Evolutionary conservation across 768 basidiomycete species (phyloP).

Genomic region (Suillus alpinus): DNA sequence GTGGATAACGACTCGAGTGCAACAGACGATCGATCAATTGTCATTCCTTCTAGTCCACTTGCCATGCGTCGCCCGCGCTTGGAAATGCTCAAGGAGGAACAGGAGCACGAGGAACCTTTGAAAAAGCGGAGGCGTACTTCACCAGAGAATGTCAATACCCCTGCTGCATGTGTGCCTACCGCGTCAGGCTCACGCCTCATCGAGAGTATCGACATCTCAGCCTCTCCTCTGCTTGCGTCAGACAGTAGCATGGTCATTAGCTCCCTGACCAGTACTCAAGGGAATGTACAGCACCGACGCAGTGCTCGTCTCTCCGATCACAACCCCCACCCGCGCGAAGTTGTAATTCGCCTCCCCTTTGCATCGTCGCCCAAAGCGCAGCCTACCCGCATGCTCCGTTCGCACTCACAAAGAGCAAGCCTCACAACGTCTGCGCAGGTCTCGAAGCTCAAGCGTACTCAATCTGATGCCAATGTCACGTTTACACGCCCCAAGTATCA

Average conservation of each 20-base stretch:
- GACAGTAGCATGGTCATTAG: conserved; percentile 3
- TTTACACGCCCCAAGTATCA: not conserved
- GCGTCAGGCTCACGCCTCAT: conserved; percentile 18
- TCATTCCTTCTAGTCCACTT: conserved; percentile 26
- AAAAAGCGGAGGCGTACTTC: conserved; percentile 6
- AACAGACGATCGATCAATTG: conserved; percentile 14
- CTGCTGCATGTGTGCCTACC: not conserved
- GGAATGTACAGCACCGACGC: conserved; percentile 15
- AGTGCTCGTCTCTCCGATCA: conserved; percentile 20
- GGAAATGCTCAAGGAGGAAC: conserved; percentile 26
- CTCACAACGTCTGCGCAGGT: not conserved
- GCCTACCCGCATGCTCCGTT: conserved; percentile 23
- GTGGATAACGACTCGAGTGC: conserved; percentile 4
- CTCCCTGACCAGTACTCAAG: not conserved
- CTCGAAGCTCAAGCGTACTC: not conserved
- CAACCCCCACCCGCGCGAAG: conserved; percentile 10
- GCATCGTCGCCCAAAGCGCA: conserved; percentile 14
- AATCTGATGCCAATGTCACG: not conserved
- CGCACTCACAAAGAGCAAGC: conserved; percentile 17
- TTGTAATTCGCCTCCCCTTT: conserved; percentile 24
- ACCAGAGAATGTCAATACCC: not conserved
- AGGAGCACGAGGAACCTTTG: conserved; percentile 16
- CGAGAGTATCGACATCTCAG: conserved; percentile 26
- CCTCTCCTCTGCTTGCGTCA: conserved; percentile 17
- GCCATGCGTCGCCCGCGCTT: conserved; percentile 14